phyloP scores from a whole-genome alignment of 768 basidiomycete species.

The Phallus indusiatus region DNA sequence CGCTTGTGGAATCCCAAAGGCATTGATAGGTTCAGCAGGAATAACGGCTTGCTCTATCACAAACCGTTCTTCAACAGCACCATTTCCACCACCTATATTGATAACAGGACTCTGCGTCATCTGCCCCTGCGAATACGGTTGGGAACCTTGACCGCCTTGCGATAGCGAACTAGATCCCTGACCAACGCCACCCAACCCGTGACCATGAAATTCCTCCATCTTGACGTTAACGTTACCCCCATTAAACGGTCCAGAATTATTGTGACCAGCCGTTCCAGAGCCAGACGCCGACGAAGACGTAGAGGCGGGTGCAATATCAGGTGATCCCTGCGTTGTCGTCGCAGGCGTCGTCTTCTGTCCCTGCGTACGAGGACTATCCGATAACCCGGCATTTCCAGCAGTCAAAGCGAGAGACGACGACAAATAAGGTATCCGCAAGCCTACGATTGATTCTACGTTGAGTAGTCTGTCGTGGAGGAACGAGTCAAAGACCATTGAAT shows the following conservation, averaged over 20 bases:
- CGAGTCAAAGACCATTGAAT: conserved; percentile 67
- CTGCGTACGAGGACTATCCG: not conserved
- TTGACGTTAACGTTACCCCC: not conserved
- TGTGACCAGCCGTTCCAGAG: not conserved
- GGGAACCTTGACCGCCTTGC: not conserved
- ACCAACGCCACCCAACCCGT: conserved; percentile 8
- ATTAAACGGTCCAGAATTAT: not conserved
- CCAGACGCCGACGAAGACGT: not conserved
- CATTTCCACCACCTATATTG: not conserved
- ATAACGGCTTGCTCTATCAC: conserved; percentile 53
- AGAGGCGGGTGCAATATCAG: conserved; percentile 5
- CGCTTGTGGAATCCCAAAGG: conserved; percentile 81
- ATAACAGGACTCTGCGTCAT: not conserved
- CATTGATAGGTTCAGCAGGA: conserved; percentile 78
- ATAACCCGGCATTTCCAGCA: not conserved
- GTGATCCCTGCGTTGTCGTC: conserved; percentile 22
- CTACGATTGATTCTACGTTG: conserved; percentile 51
- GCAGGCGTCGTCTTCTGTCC: conserved; percentile 35
- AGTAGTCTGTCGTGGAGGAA: conserved; percentile 67
- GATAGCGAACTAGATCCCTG: conserved; percentile 40
- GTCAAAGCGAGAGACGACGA: conserved; percentile 15
- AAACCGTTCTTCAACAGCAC: conserved; percentile 22
- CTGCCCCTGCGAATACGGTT: conserved; percentile 1
- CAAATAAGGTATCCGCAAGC: conserved; percentile 35
- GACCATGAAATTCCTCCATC: not conserved